Evolutionary conservation across 1,284 basidiomycete species (phyloP), one percentile per base, ranked within the genome.

Genomic region (Tranzscheliella williamsii): DNA sequence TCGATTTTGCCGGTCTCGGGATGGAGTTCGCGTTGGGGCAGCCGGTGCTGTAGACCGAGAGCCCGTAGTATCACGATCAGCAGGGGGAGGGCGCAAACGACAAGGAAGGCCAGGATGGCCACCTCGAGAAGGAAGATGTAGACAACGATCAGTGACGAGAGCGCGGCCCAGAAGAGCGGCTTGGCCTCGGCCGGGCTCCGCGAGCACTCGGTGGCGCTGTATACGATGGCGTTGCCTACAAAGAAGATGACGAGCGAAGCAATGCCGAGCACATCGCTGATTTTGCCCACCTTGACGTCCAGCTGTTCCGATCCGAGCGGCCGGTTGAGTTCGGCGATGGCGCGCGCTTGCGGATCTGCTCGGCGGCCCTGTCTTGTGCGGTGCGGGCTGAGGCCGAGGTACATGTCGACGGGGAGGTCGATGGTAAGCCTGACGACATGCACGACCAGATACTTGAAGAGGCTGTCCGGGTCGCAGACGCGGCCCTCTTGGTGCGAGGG

Each of bases 181-280:
- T 58, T 42, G 3, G 66, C 50, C 22, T 69, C 62, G 0, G 70
- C 68, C 3, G 70, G 70, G 16, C 24, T 31, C 11, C 46, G 55
- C 12, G 65, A 55, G 51, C 67, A 71, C 36, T 70, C 67, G 4
- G 63, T 55, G 5, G 52, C 46, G 38, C 50, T 63, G 41, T 68
- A 73, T 24, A 70, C 61, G 32, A 61, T 54, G 15, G 65, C 66
- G 50, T 73, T 73, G 22, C 70, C 70, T 13, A 71, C 60, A 30
- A 65, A 50, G 33, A 71, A 73, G 42, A 71, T 50, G 48, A 69
- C 60, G 24, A 67, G 32, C 11, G 54, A 48, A 4, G 52, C 48
- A 16, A 73, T 50, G 34, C 63, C 62, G 30, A 73, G 44, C 27
- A 73, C 20, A 27, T 70, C 64, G 33, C 42, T 42, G 36, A 71